Base-by-base conservation (phyloP, 2,329 filamentous ascomycete species). In the Drechmeria coniospora region DNA sequence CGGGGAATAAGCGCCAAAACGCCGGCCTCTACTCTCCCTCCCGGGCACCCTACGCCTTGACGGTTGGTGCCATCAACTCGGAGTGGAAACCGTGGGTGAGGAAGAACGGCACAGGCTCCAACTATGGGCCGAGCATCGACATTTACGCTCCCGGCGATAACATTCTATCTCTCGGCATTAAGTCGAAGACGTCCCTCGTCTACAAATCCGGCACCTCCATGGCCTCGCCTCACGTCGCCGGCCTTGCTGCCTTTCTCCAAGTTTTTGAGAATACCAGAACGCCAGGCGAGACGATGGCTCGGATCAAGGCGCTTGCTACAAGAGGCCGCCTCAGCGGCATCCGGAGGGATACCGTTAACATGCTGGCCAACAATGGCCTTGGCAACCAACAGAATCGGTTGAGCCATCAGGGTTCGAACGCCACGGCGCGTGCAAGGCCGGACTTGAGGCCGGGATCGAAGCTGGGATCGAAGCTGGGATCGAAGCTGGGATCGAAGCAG, bases 211-310 rank as follows among this genome's bases (percentile, higher is more conserved):
- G 72, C 20, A 77, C 73, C 6, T 69, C 61, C 21, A 75, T 74
- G 70, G 65, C 71, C 2, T 53, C 59, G 3, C 71, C 72, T 0
- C 70, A 75, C 41, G 56, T 77, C 28, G 56, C 66, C 15, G 73
- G 72, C 11, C 46, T 77, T 11, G 36, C 62, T n/a, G 10, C 10
- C 18, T 20, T 7, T 10, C 18, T 20, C 10, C 7, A 6, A 6
- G 18, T 20, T 20, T 6, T 10, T 10, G 18, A 20, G 18, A 20
- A 20, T 10, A 20, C 10, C 10, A 10, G 18, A 6, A 20, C 18
- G 18, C 18, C 18, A 10, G 18, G 7, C 18, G 18, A 6, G 6
- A 7, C 10, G 18, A 20, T 10, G 7, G 10, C 6, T 6, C 18
- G 18, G 7, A 20, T 20, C 10, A 20, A 20, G 18, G 18, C 6